Evolutionary conservation across 805 yeast species (phyloP).

Genomic region (Kurtzmaniella fragi): DNA sequence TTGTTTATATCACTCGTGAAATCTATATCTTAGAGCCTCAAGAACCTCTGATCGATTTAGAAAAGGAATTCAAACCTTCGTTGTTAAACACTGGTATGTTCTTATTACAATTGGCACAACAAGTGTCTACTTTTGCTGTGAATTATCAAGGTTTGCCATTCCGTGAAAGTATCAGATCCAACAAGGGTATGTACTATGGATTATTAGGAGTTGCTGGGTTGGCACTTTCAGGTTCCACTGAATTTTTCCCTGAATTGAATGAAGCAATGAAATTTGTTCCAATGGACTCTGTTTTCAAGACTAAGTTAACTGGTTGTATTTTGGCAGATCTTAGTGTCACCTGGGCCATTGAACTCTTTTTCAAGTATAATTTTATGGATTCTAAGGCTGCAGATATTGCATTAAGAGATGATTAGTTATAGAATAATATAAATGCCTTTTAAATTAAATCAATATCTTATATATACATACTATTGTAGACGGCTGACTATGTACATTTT

Average conservation of each 20-base stretch:
- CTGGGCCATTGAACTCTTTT: constrained; percentile 71
- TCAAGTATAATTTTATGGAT: constrained; percentile 85
- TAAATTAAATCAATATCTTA: constrained; percentile 2
- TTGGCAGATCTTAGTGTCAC: constrained; percentile 71
- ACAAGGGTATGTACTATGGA: constrained; percentile 97
- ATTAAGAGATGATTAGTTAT: constrained; percentile 21
- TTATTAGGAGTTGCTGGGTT: constrained; percentile 84
- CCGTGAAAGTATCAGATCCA: constrained; percentile 83
- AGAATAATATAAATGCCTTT: neutral
- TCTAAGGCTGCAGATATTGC: constrained; percentile 92
- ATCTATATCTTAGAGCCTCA: constrained; percentile 89
- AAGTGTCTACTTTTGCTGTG: constrained; percentile 95
- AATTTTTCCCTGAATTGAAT: constrained; percentile 89
- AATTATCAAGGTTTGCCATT: constrained; percentile 97
- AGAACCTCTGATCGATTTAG: constrained; percentile 84
- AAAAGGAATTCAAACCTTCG: constrained; percentile 83
- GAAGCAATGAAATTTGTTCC: constrained; percentile 89
- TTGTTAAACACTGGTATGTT: constrained; percentile 94
- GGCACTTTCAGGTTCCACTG: constrained; percentile 89
- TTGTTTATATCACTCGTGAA: constrained; percentile 77
- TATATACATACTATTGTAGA: too few relatives aligned
- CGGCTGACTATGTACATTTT: constrained; percentile 4
- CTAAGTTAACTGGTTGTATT: constrained; percentile 69
- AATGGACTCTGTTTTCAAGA: constrained; percentile 70
- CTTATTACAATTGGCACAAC: constrained; percentile 90